phyloP scores from a whole-genome alignment of 805 yeast species.

The Vanderwaltozyma verrucispora region DNA sequence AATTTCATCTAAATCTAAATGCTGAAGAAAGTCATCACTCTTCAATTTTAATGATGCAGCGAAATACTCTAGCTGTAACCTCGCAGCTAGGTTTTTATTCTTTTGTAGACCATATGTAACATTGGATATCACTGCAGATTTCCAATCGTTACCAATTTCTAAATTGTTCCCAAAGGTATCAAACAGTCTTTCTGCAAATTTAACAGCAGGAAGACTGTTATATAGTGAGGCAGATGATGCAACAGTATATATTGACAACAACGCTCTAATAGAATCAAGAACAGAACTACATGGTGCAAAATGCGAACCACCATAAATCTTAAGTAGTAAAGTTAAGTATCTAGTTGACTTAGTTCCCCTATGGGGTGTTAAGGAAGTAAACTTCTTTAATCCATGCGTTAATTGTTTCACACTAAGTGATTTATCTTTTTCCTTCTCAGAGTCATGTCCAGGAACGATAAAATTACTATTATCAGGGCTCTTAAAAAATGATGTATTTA shows the following conservation, averaged over 20 bases:
- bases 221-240: constrained; percentile 13
- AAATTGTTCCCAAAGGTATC: constrained; percentile 14
- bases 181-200: constrained; percentile 15
- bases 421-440: constrained; percentile 5
- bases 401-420: constrained; percentile 8
- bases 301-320: constrained; percentile 19
- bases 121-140: constrained; percentile 9
- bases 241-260: constrained; percentile 13
- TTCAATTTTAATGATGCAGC: constrained; percentile 25
- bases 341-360: constrained; percentile 13
- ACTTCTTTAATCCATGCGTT: constrained; percentile 19
- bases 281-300: constrained; percentile 18
- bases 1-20: constrained; percentile 11
- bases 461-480: background rate
- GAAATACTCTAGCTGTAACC: constrained; percentile 23
- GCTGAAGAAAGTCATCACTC: constrained; percentile 24
- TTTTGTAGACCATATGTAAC: constrained; percentile 10
- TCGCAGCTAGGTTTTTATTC: constrained; percentile 11
- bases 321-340: constrained; percentile 17
- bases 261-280: constrained; percentile 17
- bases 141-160: constrained; percentile 16
- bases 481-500: constrained; percentile 17
- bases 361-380: constrained; percentile 10
- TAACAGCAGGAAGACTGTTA: constrained; percentile 9
- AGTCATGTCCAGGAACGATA: background rate